These are phyloP conservation scores for Aspergillus brunneoviolaceus DNA, from an alignment of 2,329 filamentous ascomycete species.

Conservation along the genomic window DNA sequence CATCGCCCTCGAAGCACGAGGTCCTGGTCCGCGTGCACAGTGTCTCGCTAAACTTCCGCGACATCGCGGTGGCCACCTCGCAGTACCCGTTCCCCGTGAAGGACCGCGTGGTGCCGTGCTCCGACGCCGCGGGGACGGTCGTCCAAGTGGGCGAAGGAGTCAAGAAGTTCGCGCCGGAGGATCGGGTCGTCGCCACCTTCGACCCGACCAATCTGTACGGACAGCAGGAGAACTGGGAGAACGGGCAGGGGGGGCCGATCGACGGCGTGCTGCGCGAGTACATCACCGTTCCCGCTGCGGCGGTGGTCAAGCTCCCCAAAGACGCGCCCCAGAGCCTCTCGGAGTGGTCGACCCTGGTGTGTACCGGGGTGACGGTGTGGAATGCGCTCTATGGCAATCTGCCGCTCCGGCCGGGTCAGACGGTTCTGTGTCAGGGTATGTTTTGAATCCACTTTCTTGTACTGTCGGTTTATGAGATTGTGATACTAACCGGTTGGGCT, in stretches of 20 bases:
- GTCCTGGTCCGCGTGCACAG: slow-evolving; percentile 15
- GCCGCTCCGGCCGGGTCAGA: slow-evolving; percentile 22
- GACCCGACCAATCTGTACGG: slow-evolving; percentile 29
- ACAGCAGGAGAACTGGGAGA: slow-evolving; percentile 16
- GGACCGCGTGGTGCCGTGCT: slow-evolving; percentile 37
- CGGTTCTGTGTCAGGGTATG: slow-evolving; percentile 32
- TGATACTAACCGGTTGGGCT: slow-evolving; percentile 16
- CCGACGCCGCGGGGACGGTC: slow-evolving; percentile 39
- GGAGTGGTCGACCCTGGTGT: slow-evolving; percentile 36
- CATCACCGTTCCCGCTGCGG: slow-evolving; percentile 33
- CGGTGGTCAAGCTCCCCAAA: slow-evolving; percentile 36
- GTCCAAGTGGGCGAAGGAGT: slow-evolving; percentile 29
- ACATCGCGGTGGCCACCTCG: slow-evolving; percentile 5
- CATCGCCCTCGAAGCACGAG: slow-evolving; percentile 10
- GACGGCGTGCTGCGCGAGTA: slow-evolving; percentile 43
- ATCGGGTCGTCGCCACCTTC: slow-evolving; percentile 32
- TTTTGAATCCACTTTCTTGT: neutral
- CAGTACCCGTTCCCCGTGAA: slow-evolving; percentile 35
- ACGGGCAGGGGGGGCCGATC: slow-evolving; percentile 27
- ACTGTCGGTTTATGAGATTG: slow-evolving; percentile 11
- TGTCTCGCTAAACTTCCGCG: slow-evolving; percentile 12
- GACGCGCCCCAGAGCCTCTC: slow-evolving; percentile 26
- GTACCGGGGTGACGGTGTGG: slow-evolving; percentile 46
- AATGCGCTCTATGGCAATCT: slow-evolving; percentile 41
- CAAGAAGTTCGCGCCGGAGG: slow-evolving; percentile 29